Base-by-base conservation (phyloP, 306 rosid genomes). In the Prunus fruticosa region DNA sequence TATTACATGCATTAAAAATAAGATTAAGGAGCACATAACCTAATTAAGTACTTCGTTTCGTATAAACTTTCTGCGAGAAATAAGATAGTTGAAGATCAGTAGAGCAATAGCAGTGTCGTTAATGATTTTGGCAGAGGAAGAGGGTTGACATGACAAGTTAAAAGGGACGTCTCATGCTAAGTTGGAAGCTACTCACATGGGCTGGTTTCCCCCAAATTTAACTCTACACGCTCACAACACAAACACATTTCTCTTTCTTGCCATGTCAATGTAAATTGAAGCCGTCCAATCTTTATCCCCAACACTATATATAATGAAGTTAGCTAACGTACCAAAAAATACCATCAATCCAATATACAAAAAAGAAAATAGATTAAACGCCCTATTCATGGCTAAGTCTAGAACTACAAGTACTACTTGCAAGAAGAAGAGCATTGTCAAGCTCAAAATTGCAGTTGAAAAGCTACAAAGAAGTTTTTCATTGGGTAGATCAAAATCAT, bases 381-480 rank as follows among this genome's bases (percentile, higher is more conserved):
- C 1, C 2, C 18, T 22, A 47, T 47, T 49, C 27, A 83, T 92
- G 98, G 88, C 85, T 27, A 88, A 75, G 69, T 32, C 75, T 25
- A 83, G 63, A 76, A 68, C 34, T 47, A 76, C 30, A 38, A 68
- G 14, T 47, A 64, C 43, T 38, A 38, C 11, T 50, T 71, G 73
- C 69, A 89, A 82, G 84, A 88, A 75, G 75, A 91, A 80, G 70
- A 80, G 84, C 76, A 84, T 84, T 62, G 84, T 86, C 69, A 88
- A 85, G 84, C 82, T 93, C 28, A 94, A 81, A 52, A 56, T 78
- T 8, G 90, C 83, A 11, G 87, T 82, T 11, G 87, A 87, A 76
- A 91, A 90, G 86, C 87, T 92, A 7, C 95, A 89, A 13, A 85
- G 82, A 81, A 84, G 88, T 52, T 83, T 94, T 13, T 80, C 66